Evolutionary conservation across 2,329 filamentous ascomycete genomes (phyloP).

Genomic region (Diaporthe longicolla): DNA sequence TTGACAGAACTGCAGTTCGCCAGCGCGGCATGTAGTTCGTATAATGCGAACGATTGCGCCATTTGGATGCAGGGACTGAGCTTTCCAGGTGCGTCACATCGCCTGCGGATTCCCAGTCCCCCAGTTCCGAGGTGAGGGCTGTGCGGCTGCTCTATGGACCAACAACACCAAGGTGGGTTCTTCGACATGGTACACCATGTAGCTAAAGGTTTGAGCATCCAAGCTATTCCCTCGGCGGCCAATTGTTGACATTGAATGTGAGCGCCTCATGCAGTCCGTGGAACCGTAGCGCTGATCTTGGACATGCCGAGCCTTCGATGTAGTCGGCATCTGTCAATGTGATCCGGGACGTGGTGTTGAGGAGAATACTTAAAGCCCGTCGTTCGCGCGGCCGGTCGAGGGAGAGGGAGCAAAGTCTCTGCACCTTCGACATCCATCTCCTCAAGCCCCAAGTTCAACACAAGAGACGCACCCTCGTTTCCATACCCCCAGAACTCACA

Average conservation of each 20-base stretch:
- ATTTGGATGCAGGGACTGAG: slow-evolving; percentile 29
- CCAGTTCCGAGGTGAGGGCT: slow-evolving; percentile 20
- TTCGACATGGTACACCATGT: slow-evolving; percentile 33
- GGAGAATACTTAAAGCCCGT: slow-evolving; percentile 21
- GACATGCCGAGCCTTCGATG: slow-evolving; percentile 34
- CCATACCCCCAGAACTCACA: background rate
- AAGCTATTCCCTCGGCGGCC: slow-evolving; percentile 27
- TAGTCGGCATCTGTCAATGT: slow-evolving; percentile 26
- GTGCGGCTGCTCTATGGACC: slow-evolving; percentile 24
- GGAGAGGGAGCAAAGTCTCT: background rate
- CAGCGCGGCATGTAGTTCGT: slow-evolving; percentile 7
- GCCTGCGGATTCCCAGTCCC: slow-evolving; percentile 26
- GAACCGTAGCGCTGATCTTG: slow-evolving; percentile 28
- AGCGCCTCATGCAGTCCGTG: slow-evolving; percentile 28
- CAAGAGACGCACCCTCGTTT: slow-evolving; percentile 12
- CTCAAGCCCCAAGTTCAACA: background rate
- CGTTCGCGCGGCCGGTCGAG: slow-evolving; percentile 12
- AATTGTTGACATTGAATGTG: slow-evolving; percentile 29
- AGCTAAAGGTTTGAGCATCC: slow-evolving; percentile 34
- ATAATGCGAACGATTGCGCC: slow-evolving; percentile 23
- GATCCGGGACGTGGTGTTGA: slow-evolving; percentile 12
- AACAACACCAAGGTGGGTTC: slow-evolving; percentile 18
- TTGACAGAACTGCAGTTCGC: slow-evolving; percentile 9
- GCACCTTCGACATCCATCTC: slow-evolving; percentile 19
- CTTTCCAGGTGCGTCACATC: slow-evolving; percentile 30